These are phyloP conservation scores for Atkinsonella texensis DNA, from an alignment of 2,329 filamentous ascomycete genomes.

Conservation along the genomic window DNA sequence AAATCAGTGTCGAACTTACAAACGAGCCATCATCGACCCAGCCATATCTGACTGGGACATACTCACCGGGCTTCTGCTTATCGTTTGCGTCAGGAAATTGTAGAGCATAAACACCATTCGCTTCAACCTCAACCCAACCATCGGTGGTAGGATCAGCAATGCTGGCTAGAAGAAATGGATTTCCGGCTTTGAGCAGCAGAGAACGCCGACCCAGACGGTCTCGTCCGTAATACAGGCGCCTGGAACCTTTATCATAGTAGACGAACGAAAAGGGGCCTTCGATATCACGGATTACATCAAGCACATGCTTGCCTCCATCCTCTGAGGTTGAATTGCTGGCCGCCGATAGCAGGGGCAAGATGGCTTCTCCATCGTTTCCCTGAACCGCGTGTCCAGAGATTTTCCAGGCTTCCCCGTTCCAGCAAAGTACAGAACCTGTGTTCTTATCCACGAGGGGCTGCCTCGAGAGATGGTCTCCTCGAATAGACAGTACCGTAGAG, in stretches of 20 bases:
- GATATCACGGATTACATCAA: constrained; percentile 46
- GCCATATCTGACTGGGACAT: constrained; percentile 13
- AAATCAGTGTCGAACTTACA: constrained; percentile 27
- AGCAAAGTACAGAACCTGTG: constrained; percentile 64
- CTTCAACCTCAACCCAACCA: constrained; percentile 70
- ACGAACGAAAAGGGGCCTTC: constrained; percentile 85
- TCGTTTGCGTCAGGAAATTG: constrained; percentile 29
- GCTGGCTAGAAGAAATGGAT: constrained; percentile 54
- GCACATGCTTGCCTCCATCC: constrained; percentile 20
- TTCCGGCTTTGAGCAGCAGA: constrained; percentile 47
- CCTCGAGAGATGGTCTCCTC: constrained; percentile 55
- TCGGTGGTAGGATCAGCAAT: constrained; percentile 41
- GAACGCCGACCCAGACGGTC: constrained; percentile 84
- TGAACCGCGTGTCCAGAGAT: constrained; percentile 44
- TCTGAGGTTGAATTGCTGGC: constrained; percentile 18
- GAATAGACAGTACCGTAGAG: constrained; percentile 83
- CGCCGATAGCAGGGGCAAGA: constrained; percentile 49
- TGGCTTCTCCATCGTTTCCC: constrained; percentile 66
- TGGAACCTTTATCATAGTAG: constrained; percentile 55
- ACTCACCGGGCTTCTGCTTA: constrained; percentile 2
- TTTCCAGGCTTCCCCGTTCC: constrained; percentile 96
- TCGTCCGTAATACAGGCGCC: constrained; percentile 65
- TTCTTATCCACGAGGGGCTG: constrained; percentile 58
- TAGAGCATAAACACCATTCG: constrained; percentile 67
- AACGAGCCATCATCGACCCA: constrained; percentile 26